These are phyloP conservation scores for Amborella trichopoda DNA, from an alignment of 164 flowering plant species.

Conservation along the genomic window DNA sequence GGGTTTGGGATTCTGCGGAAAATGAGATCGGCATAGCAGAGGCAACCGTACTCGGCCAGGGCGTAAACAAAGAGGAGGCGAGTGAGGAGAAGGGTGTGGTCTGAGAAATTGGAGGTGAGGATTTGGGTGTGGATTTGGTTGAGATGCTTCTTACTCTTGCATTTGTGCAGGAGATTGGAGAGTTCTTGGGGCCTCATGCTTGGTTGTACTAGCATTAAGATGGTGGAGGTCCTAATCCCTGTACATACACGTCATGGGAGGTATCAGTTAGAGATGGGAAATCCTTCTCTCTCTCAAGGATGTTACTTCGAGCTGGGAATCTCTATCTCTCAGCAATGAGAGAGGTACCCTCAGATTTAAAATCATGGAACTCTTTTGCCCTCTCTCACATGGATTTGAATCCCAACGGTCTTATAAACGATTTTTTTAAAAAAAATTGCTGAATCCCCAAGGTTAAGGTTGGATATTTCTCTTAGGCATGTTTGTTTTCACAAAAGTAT, in stretches of 20 bases:
- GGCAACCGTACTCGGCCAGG: slow-evolving; percentile 21
- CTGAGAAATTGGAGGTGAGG: slow-evolving; percentile 20
- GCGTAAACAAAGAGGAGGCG: slow-evolving; percentile 54
- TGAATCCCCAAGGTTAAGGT: no score
- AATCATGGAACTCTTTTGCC: no score
- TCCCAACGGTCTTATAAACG: no score
- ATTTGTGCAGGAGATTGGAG: slow-evolving; percentile 19
- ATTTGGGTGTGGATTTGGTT: slow-evolving; percentile 53
- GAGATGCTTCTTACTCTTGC: slow-evolving; percentile 36
- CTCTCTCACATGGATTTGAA: no score
- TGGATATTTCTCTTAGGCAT: no score
- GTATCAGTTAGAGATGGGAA: not conserved
- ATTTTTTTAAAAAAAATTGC: no score
- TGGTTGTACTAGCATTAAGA: no score
- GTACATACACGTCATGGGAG: not conserved
- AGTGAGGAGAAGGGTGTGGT: slow-evolving; percentile 32
- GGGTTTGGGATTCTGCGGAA: slow-evolving; percentile 22
- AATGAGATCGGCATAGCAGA: slow-evolving; percentile 32
- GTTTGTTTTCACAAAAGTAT: no score
- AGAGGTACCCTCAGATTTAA: not conserved
- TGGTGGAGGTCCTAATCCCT: no score
- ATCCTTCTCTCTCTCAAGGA: not conserved
- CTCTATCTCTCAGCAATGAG: not conserved
- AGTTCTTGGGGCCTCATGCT: no score
- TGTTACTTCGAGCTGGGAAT: not conserved